These are phyloP conservation scores for Gonapodya sp. DNA, from an alignment of 192 early-diverging fungal genomes.

Conservation along the genomic window DNA sequence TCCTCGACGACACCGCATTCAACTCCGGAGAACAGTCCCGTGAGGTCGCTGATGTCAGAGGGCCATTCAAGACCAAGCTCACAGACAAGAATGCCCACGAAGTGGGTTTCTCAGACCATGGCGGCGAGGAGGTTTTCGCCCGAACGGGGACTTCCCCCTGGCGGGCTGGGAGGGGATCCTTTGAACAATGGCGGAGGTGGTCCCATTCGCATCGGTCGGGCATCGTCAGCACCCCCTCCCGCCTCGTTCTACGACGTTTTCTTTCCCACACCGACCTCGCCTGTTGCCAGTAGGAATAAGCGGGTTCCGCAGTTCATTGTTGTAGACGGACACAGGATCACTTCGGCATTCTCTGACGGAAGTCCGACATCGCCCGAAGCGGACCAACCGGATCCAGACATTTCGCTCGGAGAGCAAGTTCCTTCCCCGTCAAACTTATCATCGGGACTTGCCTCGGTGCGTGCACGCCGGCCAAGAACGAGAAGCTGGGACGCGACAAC, in stretches of 20 bases:
- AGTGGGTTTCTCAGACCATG: not conserved
- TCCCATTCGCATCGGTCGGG: not conserved
- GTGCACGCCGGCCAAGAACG: not conserved
- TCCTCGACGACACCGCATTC: not conserved
- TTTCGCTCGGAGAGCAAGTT: not conserved
- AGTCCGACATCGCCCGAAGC: not conserved
- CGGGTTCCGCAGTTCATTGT: not conserved
- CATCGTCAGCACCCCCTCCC: not conserved
- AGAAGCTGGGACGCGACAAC: not conserved
- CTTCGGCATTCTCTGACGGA: not conserved
- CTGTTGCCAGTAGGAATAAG: not conserved
- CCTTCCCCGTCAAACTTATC: not conserved
- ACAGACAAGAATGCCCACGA: not conserved
- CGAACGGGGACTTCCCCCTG: not conserved
- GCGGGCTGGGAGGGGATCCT: not conserved
- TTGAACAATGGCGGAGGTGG: not conserved
- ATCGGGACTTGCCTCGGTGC: not conserved
- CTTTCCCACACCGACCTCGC: not conserved
- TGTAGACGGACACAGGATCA: not conserved
- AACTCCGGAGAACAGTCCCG: not conserved
- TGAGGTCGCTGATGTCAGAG: not conserved
- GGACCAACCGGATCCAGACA: not conserved
- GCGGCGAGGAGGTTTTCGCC: not conserved
- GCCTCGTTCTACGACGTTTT: constrained; percentile 1
- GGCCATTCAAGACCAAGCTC: too few species aligned